phyloP scores from a whole-genome alignment of 208 protist species.

The Kentomonas sorsogonicus region DNA sequence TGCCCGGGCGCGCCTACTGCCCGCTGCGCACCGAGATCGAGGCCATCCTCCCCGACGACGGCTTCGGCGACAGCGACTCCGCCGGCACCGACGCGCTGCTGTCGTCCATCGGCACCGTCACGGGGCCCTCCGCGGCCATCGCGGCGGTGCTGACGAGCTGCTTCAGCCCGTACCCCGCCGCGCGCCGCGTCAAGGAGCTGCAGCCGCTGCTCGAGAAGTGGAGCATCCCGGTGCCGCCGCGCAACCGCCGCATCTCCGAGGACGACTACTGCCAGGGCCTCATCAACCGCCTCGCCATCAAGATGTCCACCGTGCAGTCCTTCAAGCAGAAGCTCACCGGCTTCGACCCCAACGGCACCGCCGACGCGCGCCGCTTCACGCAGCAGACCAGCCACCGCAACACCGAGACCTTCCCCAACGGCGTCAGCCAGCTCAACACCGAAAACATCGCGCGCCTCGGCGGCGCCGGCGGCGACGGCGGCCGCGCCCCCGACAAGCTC shows the following conservation, averaged over 20 bases:
- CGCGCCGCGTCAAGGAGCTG: slow-evolving; percentile 24
- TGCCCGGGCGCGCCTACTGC: slow-evolving; percentile 35
- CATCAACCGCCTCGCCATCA: slow-evolving; percentile 21
- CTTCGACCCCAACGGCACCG: too few species aligned
- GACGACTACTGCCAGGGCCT: slow-evolving; percentile 30
- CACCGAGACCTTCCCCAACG: too few species aligned
- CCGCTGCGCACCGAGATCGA: slow-evolving; percentile 46
- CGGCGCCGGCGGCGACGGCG: too few species aligned
- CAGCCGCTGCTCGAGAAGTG: slow-evolving; percentile 38
- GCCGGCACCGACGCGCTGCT: slow-evolving; percentile 18
- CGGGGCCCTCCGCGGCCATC: slow-evolving; percentile 13
- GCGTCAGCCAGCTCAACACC: too few species aligned
- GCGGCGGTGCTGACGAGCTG: slow-evolving; percentile 25
- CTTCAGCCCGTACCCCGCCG: slow-evolving; percentile 33
- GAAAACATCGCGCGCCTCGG: too few species aligned
- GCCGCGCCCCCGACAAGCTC: too few species aligned
- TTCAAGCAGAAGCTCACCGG: slow-evolving; percentile 4
- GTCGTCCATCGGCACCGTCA: slow-evolving; percentile 19
- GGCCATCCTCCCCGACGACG: slow-evolving; percentile 20
- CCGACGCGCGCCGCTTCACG: too few species aligned
- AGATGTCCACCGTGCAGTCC: slow-evolving; percentile 14
- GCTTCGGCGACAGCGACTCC: slow-evolving; percentile 7
- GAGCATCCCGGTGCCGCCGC: slow-evolving; percentile 14
- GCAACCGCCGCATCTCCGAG: slow-evolving; percentile 10
- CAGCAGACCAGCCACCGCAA: too few species aligned